Base-by-base conservation (phyloP, 768 basidiomycete genomes). In the Podaxis mareebaensis region DNA sequence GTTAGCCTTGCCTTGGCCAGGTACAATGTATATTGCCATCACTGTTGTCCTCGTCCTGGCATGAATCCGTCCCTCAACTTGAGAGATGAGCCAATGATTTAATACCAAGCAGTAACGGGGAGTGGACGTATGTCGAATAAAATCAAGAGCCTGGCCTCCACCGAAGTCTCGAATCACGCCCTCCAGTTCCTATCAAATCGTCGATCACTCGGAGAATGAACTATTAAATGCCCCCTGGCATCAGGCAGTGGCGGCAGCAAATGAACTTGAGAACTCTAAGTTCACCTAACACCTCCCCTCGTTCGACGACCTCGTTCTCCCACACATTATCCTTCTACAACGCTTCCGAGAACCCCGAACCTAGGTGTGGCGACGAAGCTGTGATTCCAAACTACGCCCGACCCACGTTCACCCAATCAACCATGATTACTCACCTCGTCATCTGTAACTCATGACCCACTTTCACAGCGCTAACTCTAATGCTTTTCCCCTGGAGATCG, bases 121-220 rank as follows among this genome's bases (percentile, higher is more conserved):
- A 20, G 15, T 20, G n/a, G 20, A 46, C 7, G 6, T 20, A 6
- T 7, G 44, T n/a, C 3, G 44, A 46, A 33, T 33, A 3, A 33
- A 33, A 3, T 33, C 44, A 20, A 46, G 44, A 46, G 44, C 17
- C 44, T 46, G 44, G 44, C 44, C 44, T 46, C n/a, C 20, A 7
- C 13, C 17, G 44, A 46, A 46, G 44, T 2, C 30, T 7, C 30
- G 30, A 8, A 8, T 8, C 30, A 30, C 30, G 30, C 7, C 30
- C 26, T 30, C 30, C 26, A 11, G 26, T 22, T 44, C 56, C 56
- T 46, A 57, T 44, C 40, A 42, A 57, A 57, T 28, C 56, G 56
- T 57, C 56, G 59, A 60, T 40, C 59, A 51, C 15, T 28, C 11
- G 12, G 13, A 20, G 22, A 26, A 10, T 28, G 49, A 17, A 10